Conservation (phyloP, 2,329 filamentous ascomycete genomes). For the Phoma sp. region DNA sequence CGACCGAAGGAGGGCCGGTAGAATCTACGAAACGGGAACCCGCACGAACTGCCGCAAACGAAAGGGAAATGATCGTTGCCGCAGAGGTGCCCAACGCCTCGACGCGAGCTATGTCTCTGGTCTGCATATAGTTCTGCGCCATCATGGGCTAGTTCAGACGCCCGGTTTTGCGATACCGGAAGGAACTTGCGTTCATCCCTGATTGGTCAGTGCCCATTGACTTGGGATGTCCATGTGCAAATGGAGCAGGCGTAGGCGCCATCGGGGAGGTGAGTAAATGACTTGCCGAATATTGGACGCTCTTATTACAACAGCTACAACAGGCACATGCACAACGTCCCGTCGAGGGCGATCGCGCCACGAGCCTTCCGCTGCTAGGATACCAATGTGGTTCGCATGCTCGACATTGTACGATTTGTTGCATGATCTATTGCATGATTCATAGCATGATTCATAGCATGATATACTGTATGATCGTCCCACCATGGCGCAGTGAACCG, state of each 20-base stretch:
- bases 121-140: neutral
- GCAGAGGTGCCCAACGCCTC: slow-evolving; percentile 9
- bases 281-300: neutral
- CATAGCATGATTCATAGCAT: slow-evolving; percentile 17
- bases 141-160: neutral
- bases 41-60: slow-evolving; percentile 7
- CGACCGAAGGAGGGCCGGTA: slow-evolving; percentile 16
- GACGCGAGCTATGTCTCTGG: neutral
- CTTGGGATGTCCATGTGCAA: neutral
- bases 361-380: neutral
- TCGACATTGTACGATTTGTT: slow-evolving; percentile 11
- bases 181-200: neutral
- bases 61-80: slow-evolving; percentile 7
- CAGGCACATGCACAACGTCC: neutral
- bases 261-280: neutral
- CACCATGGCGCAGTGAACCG: slow-evolving; percentile 4
- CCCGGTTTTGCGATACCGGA: slow-evolving; percentile 7
- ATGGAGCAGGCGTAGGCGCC: neutral
- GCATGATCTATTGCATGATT: slow-evolving; percentile 12
- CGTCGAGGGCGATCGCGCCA: neutral
- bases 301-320: neutral
- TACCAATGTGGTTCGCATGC: neutral
- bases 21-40: slow-evolving; percentile 9
- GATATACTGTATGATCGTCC: slow-evolving; percentile 15
- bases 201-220: slow-evolving; percentile 1